phyloP scores from a whole-genome alignment of 2,329 filamentous ascomycete genomes.

The Botrytis pseudocinerea region DNA sequence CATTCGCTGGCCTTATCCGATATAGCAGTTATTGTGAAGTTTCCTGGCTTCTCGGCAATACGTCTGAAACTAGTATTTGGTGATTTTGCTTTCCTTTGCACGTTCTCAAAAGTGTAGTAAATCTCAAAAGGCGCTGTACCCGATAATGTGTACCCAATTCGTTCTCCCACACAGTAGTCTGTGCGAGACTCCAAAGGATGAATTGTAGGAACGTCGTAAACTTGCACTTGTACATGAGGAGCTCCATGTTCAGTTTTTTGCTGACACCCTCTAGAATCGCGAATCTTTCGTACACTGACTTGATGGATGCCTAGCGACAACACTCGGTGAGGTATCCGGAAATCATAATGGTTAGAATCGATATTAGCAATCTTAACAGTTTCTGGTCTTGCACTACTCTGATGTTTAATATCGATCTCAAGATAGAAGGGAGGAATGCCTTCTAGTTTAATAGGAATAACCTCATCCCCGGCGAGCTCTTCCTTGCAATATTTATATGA shows the following conservation, averaged over 20 bases:
- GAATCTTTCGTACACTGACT: slow-evolving; percentile 84
- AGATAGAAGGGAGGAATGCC: slow-evolving; percentile 86
- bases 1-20: slow-evolving; percentile 89
- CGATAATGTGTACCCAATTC: slow-evolving; percentile 86
- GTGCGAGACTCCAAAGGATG: slow-evolving; percentile 79
- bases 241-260: slow-evolving; percentile 69
- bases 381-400: slow-evolving; percentile 76
- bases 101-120: slow-evolving; percentile 83
- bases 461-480: slow-evolving; percentile 77
- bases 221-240: slow-evolving; percentile 82
- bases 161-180: slow-evolving; percentile 95
- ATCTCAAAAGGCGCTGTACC: slow-evolving; percentile 92
- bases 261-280: slow-evolving; percentile 84
- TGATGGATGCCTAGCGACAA: slow-evolving; percentile 88
- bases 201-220: slow-evolving; percentile 91
- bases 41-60: slow-evolving; percentile 86
- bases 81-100: slow-evolving; percentile 75
- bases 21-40: slow-evolving; percentile 83
- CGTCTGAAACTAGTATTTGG: slow-evolving; percentile 84
- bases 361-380: slow-evolving; percentile 81
- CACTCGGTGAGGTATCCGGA: slow-evolving; percentile 81
- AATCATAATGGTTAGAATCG: slow-evolving; percentile 68
- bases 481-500: slow-evolving; percentile 95
- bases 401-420: slow-evolving; percentile 91
- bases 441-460: slow-evolving; percentile 81